phyloP scores from a whole-genome alignment of 371 early-diverging fungal genomes.

The Mortierella sp. region DNA sequence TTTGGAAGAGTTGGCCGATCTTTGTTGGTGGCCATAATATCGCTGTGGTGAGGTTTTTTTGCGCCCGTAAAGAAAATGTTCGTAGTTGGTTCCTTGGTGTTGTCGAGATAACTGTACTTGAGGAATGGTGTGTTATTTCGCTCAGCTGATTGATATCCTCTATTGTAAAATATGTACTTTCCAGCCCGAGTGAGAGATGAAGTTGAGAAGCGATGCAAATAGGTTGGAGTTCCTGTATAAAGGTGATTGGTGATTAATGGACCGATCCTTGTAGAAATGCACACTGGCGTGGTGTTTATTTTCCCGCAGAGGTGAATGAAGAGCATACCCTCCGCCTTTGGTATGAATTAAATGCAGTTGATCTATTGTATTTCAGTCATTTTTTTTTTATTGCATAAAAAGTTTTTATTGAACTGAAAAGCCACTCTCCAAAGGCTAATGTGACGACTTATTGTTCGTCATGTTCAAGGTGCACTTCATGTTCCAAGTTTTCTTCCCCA shows the following conservation, averaged over 20 bases:
- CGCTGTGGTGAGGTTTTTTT: not conserved
- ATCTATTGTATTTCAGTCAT: not conserved
- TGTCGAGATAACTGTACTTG: conserved; percentile 15
- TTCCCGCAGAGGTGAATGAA: conserved; percentile 23
- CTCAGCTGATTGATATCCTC: not conserved
- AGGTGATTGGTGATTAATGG: not conserved
- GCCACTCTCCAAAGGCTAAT: not conserved
- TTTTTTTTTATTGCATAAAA: not conserved
- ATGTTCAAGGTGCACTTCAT: conserved; percentile 37
- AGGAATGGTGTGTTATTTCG: conserved; percentile 46
- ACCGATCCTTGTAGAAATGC: conserved; percentile 7
- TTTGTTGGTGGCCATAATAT: conserved; percentile 47
- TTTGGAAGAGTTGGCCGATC: conserved; percentile 22
- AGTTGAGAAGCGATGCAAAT: conserved; percentile 13
- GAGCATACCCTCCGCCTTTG: conserved; percentile 32
- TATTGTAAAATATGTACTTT: conserved; percentile 25
- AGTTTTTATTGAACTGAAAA: not conserved
- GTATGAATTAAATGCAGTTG: not conserved
- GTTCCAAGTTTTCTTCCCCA: conserved; percentile 38
- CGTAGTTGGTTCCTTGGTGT: conserved; percentile 18
- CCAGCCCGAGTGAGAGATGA: conserved; percentile 16
- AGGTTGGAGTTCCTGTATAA: not conserved
- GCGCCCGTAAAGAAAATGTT: not conserved
- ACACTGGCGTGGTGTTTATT: conserved; percentile 18
- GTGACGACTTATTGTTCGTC: conserved; percentile 8